A percentile compares a stretch with the other conserved stretches of the same genome.
Evolutionary conservation across 2,329 filamentous ascomycete genomes (phyloP).

Genomic region (Shiraia sp.): DNA sequence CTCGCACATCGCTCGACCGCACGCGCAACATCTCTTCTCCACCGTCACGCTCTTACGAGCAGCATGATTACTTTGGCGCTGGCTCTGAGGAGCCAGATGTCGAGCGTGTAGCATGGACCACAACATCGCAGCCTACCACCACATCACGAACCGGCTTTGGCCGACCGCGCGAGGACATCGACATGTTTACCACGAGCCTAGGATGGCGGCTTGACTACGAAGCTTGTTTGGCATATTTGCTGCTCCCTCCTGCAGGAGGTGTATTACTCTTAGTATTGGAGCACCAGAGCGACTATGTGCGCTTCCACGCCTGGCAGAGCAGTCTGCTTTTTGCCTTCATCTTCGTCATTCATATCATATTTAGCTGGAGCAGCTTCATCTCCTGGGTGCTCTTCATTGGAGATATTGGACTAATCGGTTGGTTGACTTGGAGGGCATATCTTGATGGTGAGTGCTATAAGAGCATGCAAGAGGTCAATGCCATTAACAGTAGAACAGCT

Average conservation of each 20-base stretch:
- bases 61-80: constrained; percentile 46
- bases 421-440: constrained; percentile 79
- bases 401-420: constrained; percentile 76
- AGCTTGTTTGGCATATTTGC: constrained; percentile 84
- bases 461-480: not conserved
- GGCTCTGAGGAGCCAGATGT: constrained; percentile 20
- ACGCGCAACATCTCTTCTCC: constrained; percentile 38
- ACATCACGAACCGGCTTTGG: constrained; percentile 19
- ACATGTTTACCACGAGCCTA: constrained; percentile 83
- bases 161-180: constrained; percentile 66
- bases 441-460: constrained; percentile 67
- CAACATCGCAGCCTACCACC: constrained; percentile 5
- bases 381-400: constrained; percentile 80
- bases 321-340: constrained; percentile 76
- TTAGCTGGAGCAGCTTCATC: constrained; percentile 81
- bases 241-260: constrained; percentile 81
- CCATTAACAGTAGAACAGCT: constrained; percentile 48
- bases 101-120: constrained; percentile 38
- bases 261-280: constrained; percentile 84
- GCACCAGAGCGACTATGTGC: constrained; percentile 94
- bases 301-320: constrained; percentile 97
- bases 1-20: constrained; percentile 44
- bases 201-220: constrained; percentile 87
- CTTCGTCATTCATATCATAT: constrained; percentile 75
- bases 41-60: constrained; percentile 40